Base-by-base conservation (phyloP, 306 rosid species). In the Spatholobus suberectus region DNA sequence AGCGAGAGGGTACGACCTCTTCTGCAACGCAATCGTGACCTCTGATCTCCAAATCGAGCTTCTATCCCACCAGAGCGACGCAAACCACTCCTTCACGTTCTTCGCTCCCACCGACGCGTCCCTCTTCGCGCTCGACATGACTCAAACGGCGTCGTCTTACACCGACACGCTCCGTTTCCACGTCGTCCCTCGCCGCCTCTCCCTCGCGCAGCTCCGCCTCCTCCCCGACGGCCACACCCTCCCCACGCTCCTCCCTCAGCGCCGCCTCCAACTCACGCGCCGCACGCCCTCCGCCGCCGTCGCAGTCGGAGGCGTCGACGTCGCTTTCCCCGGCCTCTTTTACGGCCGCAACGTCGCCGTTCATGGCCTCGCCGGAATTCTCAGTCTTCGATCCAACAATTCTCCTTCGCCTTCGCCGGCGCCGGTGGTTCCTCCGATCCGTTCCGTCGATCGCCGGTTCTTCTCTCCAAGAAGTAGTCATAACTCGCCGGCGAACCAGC, bases 41-140 rank as follows among this genome's bases (percentile, higher is more conserved):
- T 92, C 97, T 12, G 93, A 90, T 70, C 87, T 92, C 61, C 89
- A 87, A 43, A 61, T 87, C 20, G 71, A 88, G 18, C 47, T 88
- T 9, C 13, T 79, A 34, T 32, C 66, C 6, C 51, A 52, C 74
- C 17, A 27, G 5, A 44, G 23, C 3, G 41, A 70, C 26, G 44
- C 26, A 23, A 4, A 61, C 55, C 18, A 43, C 21, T 79, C 90
- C 62, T 89, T 86, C 89, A 89, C 93, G 44, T 54, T 90, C 79
- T 92, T 92, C 85, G 93, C 94, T 0, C 94, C 97, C 14, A 83
- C 88, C 11, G 93, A 90, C 46, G 78, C 93, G 35, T 86, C 94
- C 1, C 91, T 92, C 41, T 92, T 87, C 47, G 89, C 94, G 0
- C 86, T 90, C 23, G 94, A 86, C 73, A 87, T 92, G 93, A 77